Percentiles rank a stretch among this genome's conserved stretches.
These are phyloP conservation scores for Entomophthora muscae DNA, from an alignment of 371 early-diverging fungal genomes.

Conservation along the genomic window DNA sequence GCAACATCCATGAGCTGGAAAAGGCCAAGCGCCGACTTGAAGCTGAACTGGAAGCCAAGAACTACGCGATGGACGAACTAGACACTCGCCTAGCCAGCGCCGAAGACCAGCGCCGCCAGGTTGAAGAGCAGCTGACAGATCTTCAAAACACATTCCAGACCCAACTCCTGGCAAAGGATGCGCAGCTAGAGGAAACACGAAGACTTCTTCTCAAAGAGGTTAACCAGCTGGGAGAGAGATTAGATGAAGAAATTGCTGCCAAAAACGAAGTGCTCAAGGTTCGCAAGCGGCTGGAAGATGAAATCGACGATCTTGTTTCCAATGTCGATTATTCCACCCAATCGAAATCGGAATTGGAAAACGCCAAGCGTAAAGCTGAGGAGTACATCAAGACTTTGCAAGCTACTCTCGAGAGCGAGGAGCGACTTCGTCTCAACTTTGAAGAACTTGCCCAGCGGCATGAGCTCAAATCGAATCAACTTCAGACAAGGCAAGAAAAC, in stretches of 20 bases:
- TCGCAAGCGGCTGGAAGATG: constrained; percentile 39
- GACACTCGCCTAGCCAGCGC: constrained; percentile 25
- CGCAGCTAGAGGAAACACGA: constrained; percentile 50
- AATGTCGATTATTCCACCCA: constrained; percentile 32
- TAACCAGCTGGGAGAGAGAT: constrained; percentile 47
- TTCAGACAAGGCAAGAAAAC: constrained; percentile 44
- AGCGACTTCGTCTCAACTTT: constrained; percentile 39
- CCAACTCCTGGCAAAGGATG: constrained; percentile 46
- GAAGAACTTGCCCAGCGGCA: constrained; percentile 55
- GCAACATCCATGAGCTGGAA: constrained; percentile 54
- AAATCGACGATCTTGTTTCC: constrained; percentile 32
- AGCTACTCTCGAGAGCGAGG: constrained; percentile 40
- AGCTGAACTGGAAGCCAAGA: constrained; percentile 31
- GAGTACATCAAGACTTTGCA: constrained; percentile 34
- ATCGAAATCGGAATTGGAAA: constrained; percentile 47
- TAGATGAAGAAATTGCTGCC: constrained; percentile 35
- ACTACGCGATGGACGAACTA: constrained; percentile 40
- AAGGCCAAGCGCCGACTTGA: constrained; percentile 40
- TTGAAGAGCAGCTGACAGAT: constrained; percentile 47
- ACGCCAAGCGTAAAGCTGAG: constrained; percentile 38
- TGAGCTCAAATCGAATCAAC: constrained; percentile 50
- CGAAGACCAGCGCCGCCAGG: constrained; percentile 38
- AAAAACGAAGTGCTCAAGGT: constrained; percentile 33
- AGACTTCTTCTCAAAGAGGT: constrained; percentile 55
- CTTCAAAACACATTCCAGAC: constrained; percentile 34